Evolutionary conservation across 331 rosid genomes (phyloP).

Genomic region (Quercus lobata): DNA sequence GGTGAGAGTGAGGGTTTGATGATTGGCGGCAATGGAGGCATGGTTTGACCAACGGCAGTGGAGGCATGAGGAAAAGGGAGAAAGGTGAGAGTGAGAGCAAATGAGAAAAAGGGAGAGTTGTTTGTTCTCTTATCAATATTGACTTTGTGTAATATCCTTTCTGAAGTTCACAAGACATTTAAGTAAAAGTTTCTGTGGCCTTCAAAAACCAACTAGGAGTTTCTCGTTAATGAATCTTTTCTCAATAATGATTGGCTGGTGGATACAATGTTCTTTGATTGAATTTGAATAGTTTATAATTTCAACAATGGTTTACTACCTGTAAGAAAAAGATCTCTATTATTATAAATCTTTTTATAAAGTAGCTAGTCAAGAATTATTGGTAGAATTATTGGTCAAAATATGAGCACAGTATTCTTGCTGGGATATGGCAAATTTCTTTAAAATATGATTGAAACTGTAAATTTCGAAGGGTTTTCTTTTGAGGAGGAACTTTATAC

Average conservation of each 20-base stretch:
- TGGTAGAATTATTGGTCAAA: not conserved
- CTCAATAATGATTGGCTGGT: not conserved
- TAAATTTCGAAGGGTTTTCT: not conserved
- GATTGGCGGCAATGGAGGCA: no score
- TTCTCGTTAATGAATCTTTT: not conserved
- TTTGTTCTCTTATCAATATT: not conserved
- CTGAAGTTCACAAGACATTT: not conserved
- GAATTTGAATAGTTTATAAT: not conserved
- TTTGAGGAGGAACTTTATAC: not conserved
- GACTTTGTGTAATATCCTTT: not conserved
- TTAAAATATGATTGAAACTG: not conserved
- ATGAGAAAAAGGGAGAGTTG: no score
- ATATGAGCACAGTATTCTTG: not conserved
- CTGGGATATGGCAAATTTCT: not conserved
- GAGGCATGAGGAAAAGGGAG: no score
- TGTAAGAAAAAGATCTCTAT: not conserved
- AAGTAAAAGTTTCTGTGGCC: not conserved
- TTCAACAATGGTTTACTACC: not conserved
- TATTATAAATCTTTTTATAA: not conserved
- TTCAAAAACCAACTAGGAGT: not conserved
- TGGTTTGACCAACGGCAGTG: no score
- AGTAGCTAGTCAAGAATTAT: not conserved
- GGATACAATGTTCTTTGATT: not conserved
- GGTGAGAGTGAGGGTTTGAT: no score
- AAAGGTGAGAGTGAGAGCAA: no score